phyloP scores from a whole-genome alignment of 164 flowering plant species.

The Vitis rupestris region DNA sequence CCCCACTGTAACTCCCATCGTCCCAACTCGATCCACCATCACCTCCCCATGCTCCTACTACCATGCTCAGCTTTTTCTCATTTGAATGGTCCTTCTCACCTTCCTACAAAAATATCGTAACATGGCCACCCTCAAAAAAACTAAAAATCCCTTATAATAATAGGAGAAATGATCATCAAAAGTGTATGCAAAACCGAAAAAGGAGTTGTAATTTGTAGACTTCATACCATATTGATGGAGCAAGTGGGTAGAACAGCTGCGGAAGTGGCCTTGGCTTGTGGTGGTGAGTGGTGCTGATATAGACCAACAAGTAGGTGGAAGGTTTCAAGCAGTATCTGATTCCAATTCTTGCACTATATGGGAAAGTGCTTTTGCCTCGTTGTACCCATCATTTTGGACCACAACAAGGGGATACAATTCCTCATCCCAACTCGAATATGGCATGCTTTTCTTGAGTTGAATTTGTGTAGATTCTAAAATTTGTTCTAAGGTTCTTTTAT shows the following conservation, averaged over 20 bases:
- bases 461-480: no score
- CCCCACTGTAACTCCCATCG: constrained; percentile 54
- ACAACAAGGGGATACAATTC: no score
- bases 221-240: neutral
- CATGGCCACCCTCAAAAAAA: no score
- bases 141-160: no score
- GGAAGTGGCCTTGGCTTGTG: neutral
- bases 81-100: constrained; percentile 7
- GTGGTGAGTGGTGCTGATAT: neutral
- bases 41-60: constrained; percentile 70
- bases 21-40: constrained; percentile 66
- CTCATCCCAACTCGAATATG: no score
- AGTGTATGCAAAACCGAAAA: no score
- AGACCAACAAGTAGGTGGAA: neutral
- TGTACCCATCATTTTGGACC: no score
- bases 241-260: neutral
- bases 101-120: constrained; percentile 12
- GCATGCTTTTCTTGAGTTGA: no score
- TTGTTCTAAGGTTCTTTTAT: no score
- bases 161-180: no score
- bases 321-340: neutral
- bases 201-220: neutral
- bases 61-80: constrained; percentile 28
- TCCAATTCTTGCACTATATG: neutral
- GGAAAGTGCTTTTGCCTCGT: no score